A percentile compares a stretch with the other conserved stretches of the same genome.
Evolutionary conservation across 179 eudicot genomes (phyloP).

Genomic region (Beta macrorhiza): DNA sequence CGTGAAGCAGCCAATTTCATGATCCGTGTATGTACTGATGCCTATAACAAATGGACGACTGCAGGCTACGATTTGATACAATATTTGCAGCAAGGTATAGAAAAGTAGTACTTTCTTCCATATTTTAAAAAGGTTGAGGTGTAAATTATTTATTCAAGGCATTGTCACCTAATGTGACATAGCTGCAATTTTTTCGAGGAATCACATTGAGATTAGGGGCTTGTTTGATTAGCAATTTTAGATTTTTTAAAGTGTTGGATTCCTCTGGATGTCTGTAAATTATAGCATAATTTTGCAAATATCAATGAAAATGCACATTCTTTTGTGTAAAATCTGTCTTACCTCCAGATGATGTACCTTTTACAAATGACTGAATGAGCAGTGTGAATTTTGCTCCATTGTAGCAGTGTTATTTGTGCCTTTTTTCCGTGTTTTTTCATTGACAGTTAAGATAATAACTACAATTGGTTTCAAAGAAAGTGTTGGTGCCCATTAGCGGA

Average conservation of each 20-base stretch:
- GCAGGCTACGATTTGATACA: conserved; percentile 99
- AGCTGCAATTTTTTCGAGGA: conserved; percentile 22
- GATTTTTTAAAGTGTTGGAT: conserved; percentile 22
- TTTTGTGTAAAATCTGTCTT: conserved; percentile 5
- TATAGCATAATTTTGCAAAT: conserved; percentile 24
- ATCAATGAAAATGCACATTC: conserved; percentile 23
- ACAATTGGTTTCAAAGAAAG: too few relatives aligned
- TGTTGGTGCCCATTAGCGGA: background rate
- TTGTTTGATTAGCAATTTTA: conserved; percentile 24
- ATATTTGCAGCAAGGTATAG: conserved; percentile 97
- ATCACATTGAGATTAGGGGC: conserved; percentile 16
- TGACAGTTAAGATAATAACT: background rate
- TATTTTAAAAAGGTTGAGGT: background rate
- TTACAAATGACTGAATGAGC: background rate
- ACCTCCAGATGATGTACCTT: background rate
- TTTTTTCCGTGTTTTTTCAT: background rate
- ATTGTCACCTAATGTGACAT: conserved; percentile 19
- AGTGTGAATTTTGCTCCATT: background rate
- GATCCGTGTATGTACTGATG: conserved; percentile 92
- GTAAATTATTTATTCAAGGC: conserved; percentile 27
- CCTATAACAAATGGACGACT: conserved; percentile 98
- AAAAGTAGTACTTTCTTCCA: conserved; percentile 46
- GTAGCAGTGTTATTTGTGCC: background rate
- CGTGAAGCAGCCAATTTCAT: conserved; percentile 95
- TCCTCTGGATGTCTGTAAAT: conserved; percentile 30